Base-by-base conservation (phyloP, 352 stramenopile genomes). In the Albugo laibachii region DNA sequence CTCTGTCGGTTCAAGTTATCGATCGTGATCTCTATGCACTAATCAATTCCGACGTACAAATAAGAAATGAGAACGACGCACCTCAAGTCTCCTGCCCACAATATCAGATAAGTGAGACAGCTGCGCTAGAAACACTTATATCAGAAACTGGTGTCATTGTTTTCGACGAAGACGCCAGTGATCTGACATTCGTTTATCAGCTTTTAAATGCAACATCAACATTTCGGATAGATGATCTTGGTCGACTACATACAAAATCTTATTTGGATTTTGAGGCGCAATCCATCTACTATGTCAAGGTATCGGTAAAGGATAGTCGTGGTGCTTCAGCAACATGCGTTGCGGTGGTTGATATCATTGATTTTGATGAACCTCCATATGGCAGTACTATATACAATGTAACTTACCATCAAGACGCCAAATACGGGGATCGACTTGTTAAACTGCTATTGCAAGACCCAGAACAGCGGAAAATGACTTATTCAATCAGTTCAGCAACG, bases 351-450 rank as follows among this genome's bases (percentile, higher is more conserved):
- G 58, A 21, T 38, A 41, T 80, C 14, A 63, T 59, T 1, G 58
- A 80, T 40, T 61, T 46, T 13, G 66, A 80, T 36, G 62, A 80
- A 36, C 57, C 65, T 0, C 68, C 68, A 5, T 43, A 10, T 8
- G 38, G 38, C 38, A 24, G 20, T 43, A 19, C 20, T 43, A 24
- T 43, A 3, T 43, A 43, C 20, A 24, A 19, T 43, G 38, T 31
- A 31, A 31, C 24, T 31, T 31, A 31, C 8, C 24, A 31, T 31
- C 24, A 31, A 31, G 24, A 31, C 24, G 24, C 24, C 24, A 31
- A 31, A 31, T 31, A 31, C 24, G 24, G 24, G 3, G 24, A 31
- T 31, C 24, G 24, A 8, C 24, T 31, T 31, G 8, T 31, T 8
- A 31, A 31, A 31, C 8, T 31, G 24, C 24, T 31, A 3, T 31